Percentiles rank a stretch among this genome's conserved stretches.
These are phyloP conservation scores for Apiospora pterosperma DNA, from an alignment of 2,329 filamentous ascomycete species.

Conservation along the genomic window DNA sequence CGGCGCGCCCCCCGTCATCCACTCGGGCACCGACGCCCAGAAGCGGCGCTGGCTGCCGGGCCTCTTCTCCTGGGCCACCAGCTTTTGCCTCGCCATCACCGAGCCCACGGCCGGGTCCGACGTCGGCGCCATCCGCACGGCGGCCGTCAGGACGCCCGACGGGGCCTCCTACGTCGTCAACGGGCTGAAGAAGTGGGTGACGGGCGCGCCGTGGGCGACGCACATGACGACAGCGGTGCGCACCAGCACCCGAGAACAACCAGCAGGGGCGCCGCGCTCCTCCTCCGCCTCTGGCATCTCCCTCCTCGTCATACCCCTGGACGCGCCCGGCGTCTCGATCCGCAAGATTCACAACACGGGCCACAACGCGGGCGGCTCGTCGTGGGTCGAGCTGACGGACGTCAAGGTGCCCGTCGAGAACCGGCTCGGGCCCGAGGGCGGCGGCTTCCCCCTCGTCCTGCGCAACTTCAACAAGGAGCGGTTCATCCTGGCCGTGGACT, in stretches of 20 bases:
- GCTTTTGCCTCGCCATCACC: slow-evolving; percentile 95
- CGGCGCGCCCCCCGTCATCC: slow-evolving; percentile 84
- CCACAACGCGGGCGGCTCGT: slow-evolving; percentile 92
- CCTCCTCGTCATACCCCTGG: slow-evolving; percentile 87
- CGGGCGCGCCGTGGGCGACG: slow-evolving; percentile 92
- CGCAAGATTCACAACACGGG: slow-evolving; percentile 98
- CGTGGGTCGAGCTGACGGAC: slow-evolving; percentile 97
- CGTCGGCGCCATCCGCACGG: slow-evolving; percentile 91
- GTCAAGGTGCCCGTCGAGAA: slow-evolving; percentile 99
- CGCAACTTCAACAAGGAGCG: slow-evolving; percentile 99
- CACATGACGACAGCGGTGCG: slow-evolving; percentile 97
- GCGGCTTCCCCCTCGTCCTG: slow-evolving; percentile 98
- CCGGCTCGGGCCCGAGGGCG: slow-evolving; percentile 94
- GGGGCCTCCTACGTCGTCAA: slow-evolving; percentile 99
- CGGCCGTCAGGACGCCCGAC: slow-evolving; percentile 90
- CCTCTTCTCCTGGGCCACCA: slow-evolving; percentile 88
- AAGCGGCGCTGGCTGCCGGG: slow-evolving; percentile 85
- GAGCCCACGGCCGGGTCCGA: slow-evolving; percentile 94
- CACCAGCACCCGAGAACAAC: slow-evolving; percentile 69
- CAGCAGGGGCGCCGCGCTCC: slow-evolving; percentile 58
- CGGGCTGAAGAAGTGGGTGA: slow-evolving; percentile 99
- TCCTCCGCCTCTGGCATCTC: slow-evolving; percentile 75
- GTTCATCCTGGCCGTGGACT: slow-evolving; percentile 98
- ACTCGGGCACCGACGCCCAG: slow-evolving; percentile 83
- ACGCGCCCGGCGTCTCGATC: slow-evolving; percentile 79